These are phyloP conservation scores for Suhomyces tanzawaensis DNA, from an alignment of 805 yeast species.

Conservation along the genomic window DNA sequence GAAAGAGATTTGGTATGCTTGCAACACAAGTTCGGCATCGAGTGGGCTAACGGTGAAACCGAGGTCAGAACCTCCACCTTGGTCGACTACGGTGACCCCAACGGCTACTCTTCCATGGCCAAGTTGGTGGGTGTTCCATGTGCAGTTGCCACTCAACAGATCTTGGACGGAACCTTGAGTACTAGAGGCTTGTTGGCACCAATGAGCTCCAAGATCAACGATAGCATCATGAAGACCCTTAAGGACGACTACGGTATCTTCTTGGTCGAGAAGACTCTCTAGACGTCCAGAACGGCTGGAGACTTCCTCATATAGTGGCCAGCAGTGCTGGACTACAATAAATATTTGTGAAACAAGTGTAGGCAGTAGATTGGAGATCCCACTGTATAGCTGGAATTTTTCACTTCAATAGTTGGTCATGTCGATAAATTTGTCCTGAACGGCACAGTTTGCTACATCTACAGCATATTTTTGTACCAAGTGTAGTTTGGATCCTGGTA, in stretches of 20 bases:
- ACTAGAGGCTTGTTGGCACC: slow-evolving; percentile 91
- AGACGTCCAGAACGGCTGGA: too few species aligned
- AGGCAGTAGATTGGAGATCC: too few species aligned
- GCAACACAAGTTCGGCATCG: slow-evolving; percentile 97
- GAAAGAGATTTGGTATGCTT: slow-evolving; percentile 94
- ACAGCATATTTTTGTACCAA: too few species aligned
- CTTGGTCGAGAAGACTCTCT: slow-evolving; percentile 62
- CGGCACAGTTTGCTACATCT: too few species aligned
- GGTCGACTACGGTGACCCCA: slow-evolving; percentile 87
- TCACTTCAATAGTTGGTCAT: too few species aligned
- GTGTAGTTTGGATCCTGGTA: too few species aligned
- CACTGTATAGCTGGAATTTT: too few species aligned
- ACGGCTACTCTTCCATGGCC: slow-evolving; percentile 96
- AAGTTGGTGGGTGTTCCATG: slow-evolving; percentile 97
- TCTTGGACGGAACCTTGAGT: slow-evolving; percentile 74
- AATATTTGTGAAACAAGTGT: too few species aligned
- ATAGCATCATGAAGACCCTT: slow-evolving; percentile 86
- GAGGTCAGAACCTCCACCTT: slow-evolving; percentile 95
- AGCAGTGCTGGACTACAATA: too few species aligned
- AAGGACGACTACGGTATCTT: slow-evolving; percentile 86
- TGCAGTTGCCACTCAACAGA: slow-evolving; percentile 88
- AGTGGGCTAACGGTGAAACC: slow-evolving; percentile 88
- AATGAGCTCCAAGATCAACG: slow-evolving; percentile 83
- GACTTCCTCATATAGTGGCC: too few species aligned
- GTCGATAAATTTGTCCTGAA: too few species aligned